Evolutionary conservation across 1,284 basidiomycete genomes (phyloP).

Genomic region (Marasmius tenuissimus): DNA sequence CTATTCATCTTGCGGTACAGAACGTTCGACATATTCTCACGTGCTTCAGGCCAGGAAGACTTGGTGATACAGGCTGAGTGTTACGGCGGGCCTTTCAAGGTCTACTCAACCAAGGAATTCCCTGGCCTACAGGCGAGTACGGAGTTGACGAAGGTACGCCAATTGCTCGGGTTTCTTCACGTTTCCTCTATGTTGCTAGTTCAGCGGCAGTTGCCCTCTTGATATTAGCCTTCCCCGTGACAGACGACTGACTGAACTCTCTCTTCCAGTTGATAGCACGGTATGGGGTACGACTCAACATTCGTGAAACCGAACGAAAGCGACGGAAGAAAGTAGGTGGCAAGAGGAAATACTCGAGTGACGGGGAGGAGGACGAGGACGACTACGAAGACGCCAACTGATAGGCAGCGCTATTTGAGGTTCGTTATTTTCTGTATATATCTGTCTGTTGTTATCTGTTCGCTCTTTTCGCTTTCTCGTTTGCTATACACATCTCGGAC

Average conservation of each 20-base stretch:
- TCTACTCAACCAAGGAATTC: constrained; percentile 44
- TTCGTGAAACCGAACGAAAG: constrained; percentile 67
- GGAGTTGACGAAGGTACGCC: constrained; percentile 38
- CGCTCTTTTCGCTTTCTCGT: too few species aligned
- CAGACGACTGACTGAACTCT: neutral
- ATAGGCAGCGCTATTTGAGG: neutral
- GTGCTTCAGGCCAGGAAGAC: neutral
- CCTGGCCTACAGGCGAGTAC: constrained; percentile 43
- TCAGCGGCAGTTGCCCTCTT: neutral
- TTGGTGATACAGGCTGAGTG: constrained; percentile 33
- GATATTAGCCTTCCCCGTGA: neutral
- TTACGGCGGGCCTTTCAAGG: constrained; percentile 40
- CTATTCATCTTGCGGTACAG: constrained; percentile 6
- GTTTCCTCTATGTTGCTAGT: neutral
- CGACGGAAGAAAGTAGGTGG: constrained; percentile 47
- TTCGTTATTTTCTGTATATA: too few species aligned
- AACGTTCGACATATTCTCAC: constrained; percentile 7
- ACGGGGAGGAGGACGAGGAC: constrained; percentile 2
- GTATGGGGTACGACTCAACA: constrained; percentile 70
- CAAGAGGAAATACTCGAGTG: constrained; percentile 7
- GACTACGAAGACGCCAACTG: neutral
- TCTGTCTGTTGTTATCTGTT: too few species aligned
- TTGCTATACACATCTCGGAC: too few species aligned
- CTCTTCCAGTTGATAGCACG: constrained; percentile 57
- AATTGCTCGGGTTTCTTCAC: neutral